Conservation (phyloP, 2,329 filamentous ascomycete genomes). For the Colletotrichum coccodes region DNA sequence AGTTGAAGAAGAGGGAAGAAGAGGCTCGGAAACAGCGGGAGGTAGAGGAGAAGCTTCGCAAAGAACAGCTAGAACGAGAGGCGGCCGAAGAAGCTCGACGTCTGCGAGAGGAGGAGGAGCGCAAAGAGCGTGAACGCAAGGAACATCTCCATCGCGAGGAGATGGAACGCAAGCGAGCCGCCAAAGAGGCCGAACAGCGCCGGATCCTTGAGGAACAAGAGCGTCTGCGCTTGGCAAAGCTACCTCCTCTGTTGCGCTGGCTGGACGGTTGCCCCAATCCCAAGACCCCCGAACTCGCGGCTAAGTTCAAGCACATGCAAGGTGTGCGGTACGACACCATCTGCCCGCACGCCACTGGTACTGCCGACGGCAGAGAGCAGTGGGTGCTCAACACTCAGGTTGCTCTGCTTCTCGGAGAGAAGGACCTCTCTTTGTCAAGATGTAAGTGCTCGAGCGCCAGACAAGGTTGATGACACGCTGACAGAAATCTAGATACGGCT, state of each 20-base stretch:
- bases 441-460: conserved; percentile 55
- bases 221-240: conserved; percentile 60
- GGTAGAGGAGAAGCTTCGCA: conserved; percentile 56
- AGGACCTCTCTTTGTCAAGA: conserved; percentile 68
- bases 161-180: conserved; percentile 58
- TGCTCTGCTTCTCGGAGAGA: conserved; percentile 72
- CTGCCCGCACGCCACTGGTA: conserved; percentile 60
- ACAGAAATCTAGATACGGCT: conserved; percentile 57
- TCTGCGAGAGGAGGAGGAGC: conserved; percentile 63
- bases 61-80: conserved; percentile 57
- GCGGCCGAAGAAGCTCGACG: conserved; percentile 60
- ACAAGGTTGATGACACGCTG: not conserved
- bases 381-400: conserved; percentile 75
- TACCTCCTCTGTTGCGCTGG: conserved; percentile 71
- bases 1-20: conserved; percentile 47
- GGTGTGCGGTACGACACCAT: conserved; percentile 74
- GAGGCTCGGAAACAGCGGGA: conserved; percentile 51
- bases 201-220: conserved; percentile 65
- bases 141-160: conserved; percentile 56
- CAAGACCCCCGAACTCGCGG: conserved; percentile 59
- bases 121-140: conserved; percentile 59
- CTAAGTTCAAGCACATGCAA: conserved; percentile 65
- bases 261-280: conserved; percentile 64
- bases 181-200: conserved; percentile 61
- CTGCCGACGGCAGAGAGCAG: conserved; percentile 68